Conservation (phyloP, 208 protist species). For the Blastocrithidia nonstop region DNA sequence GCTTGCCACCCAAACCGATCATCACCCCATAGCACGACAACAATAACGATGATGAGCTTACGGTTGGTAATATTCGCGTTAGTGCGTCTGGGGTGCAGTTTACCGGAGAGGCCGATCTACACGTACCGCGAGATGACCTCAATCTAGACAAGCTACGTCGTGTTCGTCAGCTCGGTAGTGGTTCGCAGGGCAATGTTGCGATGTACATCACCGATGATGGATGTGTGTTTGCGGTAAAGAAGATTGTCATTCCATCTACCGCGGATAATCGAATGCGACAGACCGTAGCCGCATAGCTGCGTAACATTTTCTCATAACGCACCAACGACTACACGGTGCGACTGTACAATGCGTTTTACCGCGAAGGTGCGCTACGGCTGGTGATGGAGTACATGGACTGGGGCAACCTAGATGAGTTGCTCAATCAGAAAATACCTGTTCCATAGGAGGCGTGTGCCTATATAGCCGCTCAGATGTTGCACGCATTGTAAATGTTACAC, state of each 20-base stretch:
- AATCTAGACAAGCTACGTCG: constrained; percentile 35
- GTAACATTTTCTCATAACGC: constrained; percentile 61
- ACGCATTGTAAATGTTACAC: constrained; percentile 71
- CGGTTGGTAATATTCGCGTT: constrained; percentile 63
- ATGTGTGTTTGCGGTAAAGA: constrained; percentile 64
- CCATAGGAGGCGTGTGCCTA: constrained; percentile 43
- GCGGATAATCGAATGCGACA: constrained; percentile 40
- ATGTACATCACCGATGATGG: constrained; percentile 29
- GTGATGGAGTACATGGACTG: constrained; percentile 87
- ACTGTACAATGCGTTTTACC: constrained; percentile 78
- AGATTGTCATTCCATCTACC: constrained; percentile 44
- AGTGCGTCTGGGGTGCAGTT: constrained; percentile 54
- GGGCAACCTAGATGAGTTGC: constrained; percentile 75
- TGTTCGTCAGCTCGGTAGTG: constrained; percentile 37
- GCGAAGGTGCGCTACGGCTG: constrained; percentile 37
- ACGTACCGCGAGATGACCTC: constrained; percentile 46
- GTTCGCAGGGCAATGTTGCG: constrained; percentile 56
- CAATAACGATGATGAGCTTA: constrained; percentile 36
- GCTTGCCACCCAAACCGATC: constrained; percentile 34
- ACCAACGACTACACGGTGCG: constrained; percentile 57
- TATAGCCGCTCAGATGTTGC: constrained; percentile 64
- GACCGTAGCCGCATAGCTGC: constrained; percentile 64
- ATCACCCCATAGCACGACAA: constrained; percentile 10
- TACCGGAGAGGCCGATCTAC: constrained; percentile 53
- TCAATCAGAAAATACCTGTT: constrained; percentile 21